Evolutionary conservation across 345 rosid species (phyloP), one percentile per base, ranked within the genome.

Genomic region (Eucalyptus dawsonii): DNA sequence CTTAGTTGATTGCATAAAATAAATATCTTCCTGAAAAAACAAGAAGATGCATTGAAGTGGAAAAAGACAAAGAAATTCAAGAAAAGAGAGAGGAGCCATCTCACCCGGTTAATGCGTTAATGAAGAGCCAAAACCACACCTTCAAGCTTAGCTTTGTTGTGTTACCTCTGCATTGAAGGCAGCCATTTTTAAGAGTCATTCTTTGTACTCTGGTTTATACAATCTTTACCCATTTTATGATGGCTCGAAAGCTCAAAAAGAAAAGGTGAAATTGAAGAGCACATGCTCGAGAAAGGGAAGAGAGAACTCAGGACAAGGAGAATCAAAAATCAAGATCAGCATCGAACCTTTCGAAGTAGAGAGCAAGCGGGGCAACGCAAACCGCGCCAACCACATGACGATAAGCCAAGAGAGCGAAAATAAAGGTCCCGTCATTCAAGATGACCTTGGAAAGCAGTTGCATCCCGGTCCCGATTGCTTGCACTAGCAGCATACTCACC

Each of bases 351-450:
- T 94, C 95, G 9, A 90, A 86, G 88, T 85, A 90, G 83, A 93
- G 88, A 87, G 94, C 96, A 17, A 93, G 91, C 9, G 96, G 95
- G 53, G 93, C 94, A n/a, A 94, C 90, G 53, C 92, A 91, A 62
- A 91, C 56, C 17, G 93, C 92, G 7, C 95, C 96, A 44, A 94
- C 93, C 25, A 94, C 76, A 87, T 94, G 94, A 12, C 95, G 92
- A 69, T 94, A 94, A 14, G 96, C 69, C 91, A 93, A 89, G 69
- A 94, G 89, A 5, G 96, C 93, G 14, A 93, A 91, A 42, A 94
- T 91, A 29, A 93, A 93, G 40, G 91, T 90, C 14, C 96, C 96
- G 14, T 92, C 60, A 16, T 22, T 81, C 51, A 93, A 87, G 31
- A 93, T 90, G 19, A 93, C 80, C 67, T 87, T 91, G 16, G 96